These are phyloP conservation scores for Aspergillus sp. DNA, from an alignment of 2,329 filamentous ascomycete genomes.

Conservation along the genomic window DNA sequence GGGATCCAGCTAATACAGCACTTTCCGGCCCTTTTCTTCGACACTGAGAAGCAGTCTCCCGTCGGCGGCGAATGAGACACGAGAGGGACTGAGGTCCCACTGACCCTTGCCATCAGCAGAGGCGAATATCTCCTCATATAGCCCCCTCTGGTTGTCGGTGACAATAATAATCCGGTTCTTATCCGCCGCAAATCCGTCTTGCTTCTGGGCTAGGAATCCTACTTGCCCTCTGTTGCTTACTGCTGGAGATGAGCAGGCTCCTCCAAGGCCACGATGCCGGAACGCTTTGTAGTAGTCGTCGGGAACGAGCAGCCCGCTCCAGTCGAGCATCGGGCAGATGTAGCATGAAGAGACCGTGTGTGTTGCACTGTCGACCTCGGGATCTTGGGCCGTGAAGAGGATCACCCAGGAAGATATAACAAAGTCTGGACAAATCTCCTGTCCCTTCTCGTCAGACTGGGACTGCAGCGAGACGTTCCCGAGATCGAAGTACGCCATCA, in stretches of 20 bases:
- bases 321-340: not conserved
- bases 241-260: not conserved
- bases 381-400: too few relatives aligned
- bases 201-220: not conserved
- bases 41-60: not conserved
- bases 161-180: not conserved
- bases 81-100: constrained; percentile 3
- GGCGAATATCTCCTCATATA: not conserved
- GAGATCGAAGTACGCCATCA: not conserved
- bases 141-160: not conserved
- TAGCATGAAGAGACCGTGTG: constrained; percentile 6
- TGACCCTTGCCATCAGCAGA: constrained; percentile 6
- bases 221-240: not conserved
- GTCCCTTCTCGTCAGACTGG: not conserved
- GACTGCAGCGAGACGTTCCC: not conserved
- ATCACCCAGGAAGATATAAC: not conserved
- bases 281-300: constrained; percentile 1
- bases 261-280: constrained; percentile 3
- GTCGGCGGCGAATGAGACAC: not conserved
- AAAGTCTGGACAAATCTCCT: not conserved
- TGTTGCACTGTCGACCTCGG: not conserved
- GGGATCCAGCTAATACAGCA: not conserved
- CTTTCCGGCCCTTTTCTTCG: not conserved
- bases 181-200: not conserved
- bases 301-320: not conserved